Conservation (phyloP, 2,329 filamentous ascomycete species). For the Talaromyces sp. region DNA sequence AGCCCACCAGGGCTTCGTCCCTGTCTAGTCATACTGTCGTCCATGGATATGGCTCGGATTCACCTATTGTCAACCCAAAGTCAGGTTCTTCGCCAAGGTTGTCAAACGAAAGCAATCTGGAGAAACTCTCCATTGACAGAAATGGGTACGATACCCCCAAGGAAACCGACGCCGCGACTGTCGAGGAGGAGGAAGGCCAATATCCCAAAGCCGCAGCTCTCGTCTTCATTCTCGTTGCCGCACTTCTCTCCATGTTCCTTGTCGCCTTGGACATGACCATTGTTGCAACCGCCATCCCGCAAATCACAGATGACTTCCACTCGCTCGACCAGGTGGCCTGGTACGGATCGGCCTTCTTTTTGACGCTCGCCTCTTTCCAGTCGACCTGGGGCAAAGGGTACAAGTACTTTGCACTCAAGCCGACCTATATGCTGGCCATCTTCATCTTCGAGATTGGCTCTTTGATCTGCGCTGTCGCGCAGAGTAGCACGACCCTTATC, state of each 20-base stretch:
- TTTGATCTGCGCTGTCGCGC: slow-evolving; percentile 36
- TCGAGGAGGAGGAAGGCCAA: slow-evolving; percentile 2
- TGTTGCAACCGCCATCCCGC: slow-evolving; percentile 28
- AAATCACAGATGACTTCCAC: slow-evolving; percentile 24
- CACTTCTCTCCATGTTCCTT: slow-evolving; percentile 14
- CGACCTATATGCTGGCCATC: slow-evolving; percentile 31
- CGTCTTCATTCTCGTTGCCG: slow-evolving; percentile 11
- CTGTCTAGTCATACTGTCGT: slow-evolving; percentile 8
- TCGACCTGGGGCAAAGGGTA: slow-evolving; percentile 28
- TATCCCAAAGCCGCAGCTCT: slow-evolving; percentile 12
- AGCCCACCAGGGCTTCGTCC: slow-evolving; percentile 4
- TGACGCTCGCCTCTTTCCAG: slow-evolving; percentile 31
- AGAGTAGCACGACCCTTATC: slow-evolving; percentile 30
- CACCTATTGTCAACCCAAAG: neutral
- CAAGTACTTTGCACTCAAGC: slow-evolving; percentile 29
- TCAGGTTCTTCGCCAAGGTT: neutral
- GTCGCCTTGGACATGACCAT: slow-evolving; percentile 21
- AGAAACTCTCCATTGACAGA: neutral
- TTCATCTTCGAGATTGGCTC: slow-evolving; percentile 39
- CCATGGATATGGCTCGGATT: neutral
- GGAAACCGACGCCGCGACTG: neutral
- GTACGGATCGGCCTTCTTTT: slow-evolving; percentile 34
- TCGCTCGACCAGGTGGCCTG: slow-evolving; percentile 29
- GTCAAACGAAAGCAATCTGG: neutral
- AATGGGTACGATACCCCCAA: neutral